Conservation (phyloP, 2,329 filamentous ascomycete genomes). For the Penicillium carneum region DNA sequence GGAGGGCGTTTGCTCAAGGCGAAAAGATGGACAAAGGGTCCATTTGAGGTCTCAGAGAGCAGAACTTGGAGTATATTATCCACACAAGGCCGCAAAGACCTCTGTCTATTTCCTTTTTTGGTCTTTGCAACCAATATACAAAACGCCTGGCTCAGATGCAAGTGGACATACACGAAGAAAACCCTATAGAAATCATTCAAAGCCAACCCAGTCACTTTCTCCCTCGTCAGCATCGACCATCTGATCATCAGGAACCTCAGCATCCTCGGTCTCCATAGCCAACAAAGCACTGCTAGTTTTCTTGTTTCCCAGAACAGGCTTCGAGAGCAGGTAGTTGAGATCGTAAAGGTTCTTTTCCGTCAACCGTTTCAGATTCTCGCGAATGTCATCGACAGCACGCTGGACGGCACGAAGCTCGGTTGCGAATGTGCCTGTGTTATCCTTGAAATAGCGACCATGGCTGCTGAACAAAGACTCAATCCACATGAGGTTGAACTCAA, state of each 20-base stretch:
- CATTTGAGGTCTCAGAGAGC: constrained; percentile 21
- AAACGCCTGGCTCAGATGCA: constrained; percentile 41
- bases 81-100: constrained; percentile 19
- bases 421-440: constrained; percentile 78
- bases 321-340: constrained; percentile 78
- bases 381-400: constrained; percentile 79
- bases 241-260: constrained; percentile 38
- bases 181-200: constrained; percentile 52
- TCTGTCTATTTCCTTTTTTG: constrained; percentile 35
- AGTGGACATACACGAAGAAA: constrained; percentile 32
- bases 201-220: constrained; percentile 62
- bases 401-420: constrained; percentile 84
- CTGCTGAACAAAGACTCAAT: constrained; percentile 80
- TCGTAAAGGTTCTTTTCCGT: constrained; percentile 89
- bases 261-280: constrained; percentile 40
- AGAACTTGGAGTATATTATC: constrained; percentile 15
- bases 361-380: constrained; percentile 79
- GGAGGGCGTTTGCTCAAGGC: constrained; percentile 13
- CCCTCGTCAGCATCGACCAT: constrained; percentile 49
- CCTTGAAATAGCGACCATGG: constrained; percentile 84
- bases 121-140: constrained; percentile 25
- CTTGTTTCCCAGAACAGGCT: constrained; percentile 53
- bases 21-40: constrained; percentile 9
- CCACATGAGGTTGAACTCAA: constrained; percentile 95
- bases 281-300: constrained; percentile 40